Evolutionary conservation across 257 asterid species (phyloP), one percentile per base, ranked within the genome.

Genomic region (Petunia axillaris): DNA sequence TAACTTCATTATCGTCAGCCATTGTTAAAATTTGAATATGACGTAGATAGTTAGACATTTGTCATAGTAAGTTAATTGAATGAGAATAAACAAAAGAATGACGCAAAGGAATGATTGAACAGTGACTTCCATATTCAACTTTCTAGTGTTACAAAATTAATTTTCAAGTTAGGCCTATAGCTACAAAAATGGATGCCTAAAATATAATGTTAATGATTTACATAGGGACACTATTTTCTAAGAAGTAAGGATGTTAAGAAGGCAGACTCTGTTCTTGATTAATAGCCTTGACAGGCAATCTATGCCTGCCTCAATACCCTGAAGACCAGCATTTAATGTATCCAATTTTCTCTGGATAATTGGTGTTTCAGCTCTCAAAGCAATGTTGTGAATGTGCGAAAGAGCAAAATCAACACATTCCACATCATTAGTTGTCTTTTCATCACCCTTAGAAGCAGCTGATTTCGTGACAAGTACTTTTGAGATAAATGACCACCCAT

Each of bases 201-300:
- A 46, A 0, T 41, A 0, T 41, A 41, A 65, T 0, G 40, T 9
- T 4, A 92, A 90, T 84, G 25, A 25, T 25, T 25, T 25, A 25
- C 25, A 25, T 25, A 25, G 25, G 88, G 85, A 15, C 70, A 58
- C 40, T 41, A 46, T 57, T 1, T 64, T 44, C 70, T 62, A 81
- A 48, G 0, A 52, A 15, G 84, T 52, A 9, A 81, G 75, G 58
- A 75, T 60, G 41, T 75, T 81, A 39, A 81, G 84, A 40, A 74
- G 76, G 57, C 55, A 74, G 1, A 81, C 80, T 63, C 80, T 81
- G 58, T 50, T 52, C 38, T 75, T 70, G 58, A 81, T 81, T 25
- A 81, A 81, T 75, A 6, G 37, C 54, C 66, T 81, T n/a, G 57
- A 64, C 4, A 63, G 15, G 9, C 44, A 63, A 3, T 81, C 76